Percentiles rank a stretch among this genome's conserved stretches.
These are phyloP conservation scores for Saxispiralis lemnorum DNA, from an alignment of 495 filamentous ascomycete genomes.

Conservation along the genomic window DNA sequence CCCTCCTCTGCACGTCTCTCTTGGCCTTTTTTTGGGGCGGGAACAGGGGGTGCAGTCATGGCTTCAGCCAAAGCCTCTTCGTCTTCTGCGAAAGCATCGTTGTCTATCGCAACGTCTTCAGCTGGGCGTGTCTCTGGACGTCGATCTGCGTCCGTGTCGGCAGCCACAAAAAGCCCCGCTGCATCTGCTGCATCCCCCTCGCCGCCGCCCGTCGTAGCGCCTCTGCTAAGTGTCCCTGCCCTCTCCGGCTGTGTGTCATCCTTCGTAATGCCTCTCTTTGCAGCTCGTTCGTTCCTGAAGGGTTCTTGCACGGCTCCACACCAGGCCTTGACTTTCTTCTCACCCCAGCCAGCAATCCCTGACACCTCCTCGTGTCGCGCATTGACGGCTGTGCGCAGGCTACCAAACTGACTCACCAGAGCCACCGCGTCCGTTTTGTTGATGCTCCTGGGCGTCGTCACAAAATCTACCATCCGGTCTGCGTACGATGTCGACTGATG, in stretches of 20 bases:
- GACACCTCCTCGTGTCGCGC: constrained; percentile 68
- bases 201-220: too few species aligned
- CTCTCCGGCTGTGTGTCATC: constrained; percentile 20
- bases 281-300: constrained; percentile 56
- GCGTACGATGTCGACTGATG: constrained; percentile 66
- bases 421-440: constrained; percentile 89
- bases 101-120: constrained; percentile 67
- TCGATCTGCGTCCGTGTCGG: too few species aligned
- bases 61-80: constrained; percentile 17
- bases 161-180: too few species aligned
- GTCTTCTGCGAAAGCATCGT: constrained; percentile 85
- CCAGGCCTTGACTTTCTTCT: constrained; percentile 84
- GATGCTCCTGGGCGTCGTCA: constrained; percentile 72
- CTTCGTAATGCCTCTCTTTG: constrained; percentile 31
- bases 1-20: constrained; percentile 3
- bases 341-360: constrained; percentile 76
- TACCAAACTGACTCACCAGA: constrained; percentile 76
- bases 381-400: constrained; percentile 68
- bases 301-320: constrained; percentile 62
- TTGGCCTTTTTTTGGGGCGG: constrained; percentile 20
- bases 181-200: too few species aligned
- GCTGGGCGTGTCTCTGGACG: too few species aligned
- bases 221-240: constrained; percentile 2
- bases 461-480: constrained; percentile 83
- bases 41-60: constrained; percentile 35